Evolutionary conservation across 257 asterid species (phyloP).

Genomic region (Asclepias syriaca): DNA sequence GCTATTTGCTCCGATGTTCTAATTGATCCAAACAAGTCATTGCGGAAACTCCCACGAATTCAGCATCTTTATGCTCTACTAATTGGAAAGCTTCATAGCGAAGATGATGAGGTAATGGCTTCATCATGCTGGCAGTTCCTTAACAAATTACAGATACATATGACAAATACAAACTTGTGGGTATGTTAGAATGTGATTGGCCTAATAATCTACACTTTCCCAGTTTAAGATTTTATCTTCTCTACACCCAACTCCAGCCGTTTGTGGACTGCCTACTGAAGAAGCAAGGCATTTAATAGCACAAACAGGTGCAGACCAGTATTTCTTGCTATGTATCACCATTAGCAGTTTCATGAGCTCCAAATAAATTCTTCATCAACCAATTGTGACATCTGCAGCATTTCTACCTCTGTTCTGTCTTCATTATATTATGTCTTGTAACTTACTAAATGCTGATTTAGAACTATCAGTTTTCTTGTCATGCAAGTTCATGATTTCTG

Average conservation of each 20-base stretch:
- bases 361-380: background rate
- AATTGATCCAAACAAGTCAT: conserved; percentile 71
- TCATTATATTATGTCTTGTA: background rate
- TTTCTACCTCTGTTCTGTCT: background rate
- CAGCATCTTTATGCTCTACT: conserved; percentile 91
- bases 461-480: background rate
- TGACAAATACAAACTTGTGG: background rate
- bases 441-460: background rate
- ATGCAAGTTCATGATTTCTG: background rate
- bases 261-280: conserved; percentile 91
- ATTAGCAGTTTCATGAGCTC: background rate
- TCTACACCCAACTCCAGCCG: conserved; percentile 99
- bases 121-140: background rate
- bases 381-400: background rate
- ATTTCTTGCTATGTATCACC: background rate
- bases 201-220: conserved; percentile 15
- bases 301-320: conserved; percentile 47
- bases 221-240: conserved; percentile 83
- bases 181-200: background rate
- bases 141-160: background rate
- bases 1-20: conserved; percentile 55
- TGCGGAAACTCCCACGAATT: conserved; percentile 74
- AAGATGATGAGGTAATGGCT: conserved; percentile 73
- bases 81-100: conserved; percentile 55
- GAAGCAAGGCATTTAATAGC: conserved; percentile 82